These are phyloP conservation scores for Hypericum androsaemum DNA, from an alignment of 345 rosid species.

Conservation along the genomic window DNA sequence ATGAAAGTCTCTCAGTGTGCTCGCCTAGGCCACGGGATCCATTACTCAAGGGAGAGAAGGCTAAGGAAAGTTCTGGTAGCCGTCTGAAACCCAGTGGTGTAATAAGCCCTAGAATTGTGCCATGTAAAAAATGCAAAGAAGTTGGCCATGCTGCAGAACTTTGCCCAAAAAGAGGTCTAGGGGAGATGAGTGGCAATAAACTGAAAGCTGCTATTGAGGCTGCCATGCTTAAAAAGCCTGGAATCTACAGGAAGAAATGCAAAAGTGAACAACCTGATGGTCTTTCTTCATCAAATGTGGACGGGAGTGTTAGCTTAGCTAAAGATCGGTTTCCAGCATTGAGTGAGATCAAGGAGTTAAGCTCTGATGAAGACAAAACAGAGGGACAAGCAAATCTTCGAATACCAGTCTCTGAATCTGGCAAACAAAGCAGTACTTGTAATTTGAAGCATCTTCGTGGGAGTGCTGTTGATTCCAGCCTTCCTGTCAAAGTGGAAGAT, in stretches of 20 bases:
- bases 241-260: slow-evolving; percentile 48
- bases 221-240: slow-evolving; percentile 67
- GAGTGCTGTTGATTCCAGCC: slow-evolving; percentile 20
- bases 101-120: slow-evolving; percentile 33
- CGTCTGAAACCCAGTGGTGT: slow-evolving; percentile 34
- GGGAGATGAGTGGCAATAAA: slow-evolving; percentile 43
- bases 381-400: slow-evolving; percentile 30
- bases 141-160: slow-evolving; percentile 50
- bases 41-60: slow-evolving; percentile 49
- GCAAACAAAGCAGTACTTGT: slow-evolving; percentile 27
- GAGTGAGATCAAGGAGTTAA: slow-evolving; percentile 29
- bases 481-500: slow-evolving; percentile 22
- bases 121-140: slow-evolving; percentile 48
- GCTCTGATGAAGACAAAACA: slow-evolving; percentile 34
- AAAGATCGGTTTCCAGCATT: slow-evolving; percentile 37
- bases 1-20: slow-evolving; percentile 47
- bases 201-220: slow-evolving; percentile 78
- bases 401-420: slow-evolving; percentile 22
- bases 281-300: slow-evolving; percentile 30
- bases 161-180: slow-evolving; percentile 42
- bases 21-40: slow-evolving; percentile 39
- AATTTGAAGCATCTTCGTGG: slow-evolving; percentile 31
- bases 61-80: slow-evolving; percentile 35
- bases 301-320: slow-evolving; percentile 29
- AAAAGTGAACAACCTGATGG: slow-evolving; percentile 41